Evolutionary conservation across 257 asterid genomes (phyloP).

Genomic region (Solanum ahanhuiri): DNA sequence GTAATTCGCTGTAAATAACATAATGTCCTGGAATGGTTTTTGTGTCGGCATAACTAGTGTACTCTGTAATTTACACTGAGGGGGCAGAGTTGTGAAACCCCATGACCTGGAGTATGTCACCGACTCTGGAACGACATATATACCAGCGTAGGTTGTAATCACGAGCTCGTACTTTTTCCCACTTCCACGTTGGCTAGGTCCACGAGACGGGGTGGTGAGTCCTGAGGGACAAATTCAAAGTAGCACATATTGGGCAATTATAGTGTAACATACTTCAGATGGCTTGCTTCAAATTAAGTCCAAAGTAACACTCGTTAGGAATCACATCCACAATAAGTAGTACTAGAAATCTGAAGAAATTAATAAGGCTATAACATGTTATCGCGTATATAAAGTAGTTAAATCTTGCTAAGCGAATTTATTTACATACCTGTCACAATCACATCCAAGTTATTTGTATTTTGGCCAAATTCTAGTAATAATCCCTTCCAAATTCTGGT

Average conservation of each 20-base stretch:
- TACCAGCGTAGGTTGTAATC: constrained; percentile 54
- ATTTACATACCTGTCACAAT: neutral
- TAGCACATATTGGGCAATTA: constrained; percentile 87
- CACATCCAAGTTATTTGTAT: constrained; percentile 41
- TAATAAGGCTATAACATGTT: neutral
- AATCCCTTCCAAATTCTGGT: constrained; percentile 53
- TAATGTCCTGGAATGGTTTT: constrained; percentile 65
- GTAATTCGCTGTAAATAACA: constrained; percentile 62
- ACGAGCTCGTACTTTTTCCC: constrained; percentile 74
- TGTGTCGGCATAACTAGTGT: constrained; percentile 59
- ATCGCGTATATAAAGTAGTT: neutral
- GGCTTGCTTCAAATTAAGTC: constrained; percentile 54
- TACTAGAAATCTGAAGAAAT: neutral
- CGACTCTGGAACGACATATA: constrained; percentile 66
- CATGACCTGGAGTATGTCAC: constrained; percentile 64
- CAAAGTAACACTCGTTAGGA: constrained; percentile 66
- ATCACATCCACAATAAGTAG: too few relatives aligned
- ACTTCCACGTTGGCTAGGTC: constrained; percentile 57
- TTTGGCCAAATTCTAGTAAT: constrained; percentile 77
- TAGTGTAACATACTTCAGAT: constrained; percentile 47
- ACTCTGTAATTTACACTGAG: constrained; percentile 62
- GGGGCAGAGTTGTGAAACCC: constrained; percentile 54
- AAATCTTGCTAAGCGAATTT: neutral
- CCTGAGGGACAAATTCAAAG: constrained; percentile 64
- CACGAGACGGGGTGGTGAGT: constrained; percentile 36